These are phyloP conservation scores for Paratinospora sagittata DNA, from an alignment of 164 flowering plant genomes.

Conservation along the genomic window DNA sequence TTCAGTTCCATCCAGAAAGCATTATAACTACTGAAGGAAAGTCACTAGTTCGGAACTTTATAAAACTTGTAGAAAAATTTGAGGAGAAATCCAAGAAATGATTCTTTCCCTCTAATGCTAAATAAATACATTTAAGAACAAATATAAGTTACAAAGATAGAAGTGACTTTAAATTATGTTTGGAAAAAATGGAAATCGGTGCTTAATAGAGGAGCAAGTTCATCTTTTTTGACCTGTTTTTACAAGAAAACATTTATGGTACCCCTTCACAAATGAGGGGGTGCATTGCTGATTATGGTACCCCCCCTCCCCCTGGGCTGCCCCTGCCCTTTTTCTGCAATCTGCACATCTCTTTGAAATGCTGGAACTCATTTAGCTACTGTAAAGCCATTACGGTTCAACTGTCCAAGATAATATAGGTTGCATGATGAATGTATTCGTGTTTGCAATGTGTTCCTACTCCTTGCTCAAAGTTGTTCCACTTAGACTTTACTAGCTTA, in stretches of 20 bases:
- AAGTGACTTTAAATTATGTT: not conserved
- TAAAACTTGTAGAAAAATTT: conserved; percentile 41
- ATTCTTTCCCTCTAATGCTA: not conserved
- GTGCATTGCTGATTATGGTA: not conserved
- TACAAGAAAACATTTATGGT: not conserved
- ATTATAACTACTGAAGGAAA: conserved; percentile 62
- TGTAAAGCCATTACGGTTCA: not conserved
- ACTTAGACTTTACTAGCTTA: too few relatives aligned
- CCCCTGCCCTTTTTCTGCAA: not conserved
- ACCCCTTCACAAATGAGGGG: not conserved
- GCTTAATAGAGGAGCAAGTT: not conserved
- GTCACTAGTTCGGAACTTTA: conserved; percentile 47
- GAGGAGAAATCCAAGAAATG: conserved; percentile 31
- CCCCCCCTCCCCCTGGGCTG: too few relatives aligned
- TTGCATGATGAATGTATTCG: not conserved
- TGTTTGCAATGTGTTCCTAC: not conserved
- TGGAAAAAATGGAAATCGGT: not conserved
- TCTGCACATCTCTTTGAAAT: not conserved
- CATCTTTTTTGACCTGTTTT: not conserved
- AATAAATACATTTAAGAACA: not conserved
- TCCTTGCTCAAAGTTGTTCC: too few relatives aligned
- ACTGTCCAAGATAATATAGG: not conserved
- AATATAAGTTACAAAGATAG: not conserved
- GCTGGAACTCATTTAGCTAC: not conserved
- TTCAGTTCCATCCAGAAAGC: conserved; percentile 82